Evolutionary conservation across 768 basidiomycete species (phyloP), one percentile per base, ranked within the genome.

Genomic region (Amanita molliuscula): DNA sequence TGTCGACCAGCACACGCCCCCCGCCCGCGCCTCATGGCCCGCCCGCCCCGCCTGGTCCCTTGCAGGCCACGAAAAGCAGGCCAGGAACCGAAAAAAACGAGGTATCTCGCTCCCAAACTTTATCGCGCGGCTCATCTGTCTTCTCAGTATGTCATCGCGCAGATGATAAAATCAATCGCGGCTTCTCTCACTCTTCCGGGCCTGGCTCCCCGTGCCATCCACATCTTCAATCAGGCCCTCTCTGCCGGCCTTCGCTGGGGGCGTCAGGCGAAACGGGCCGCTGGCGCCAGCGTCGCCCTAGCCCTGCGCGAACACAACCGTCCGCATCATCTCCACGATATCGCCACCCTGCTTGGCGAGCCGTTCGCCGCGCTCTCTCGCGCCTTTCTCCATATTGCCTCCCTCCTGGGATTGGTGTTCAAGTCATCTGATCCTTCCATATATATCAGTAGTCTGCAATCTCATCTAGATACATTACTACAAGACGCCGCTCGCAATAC

Each of bases 221-320:
- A 71, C 49, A 64, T 91, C 23, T 90, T 90, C 65, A 75, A 76
- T 65, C 79, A 82, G 56, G 77, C 78, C 21, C 86, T 81, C 77
- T 53, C 65, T 20, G 69, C 69, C 28, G 77, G 75, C 11, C 82
- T 78, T 59, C 77, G 76, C 33, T 92, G 88, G 88, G 88, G 89
- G 33, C 73, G 78, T 46, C 81, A 74, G 54, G 81, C 88, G 18
- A 87, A 77, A 62, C 67, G 78, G 38, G 71, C 78, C 10, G 82
- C 84, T 0, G 89, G 79, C 10, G 84, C 82, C 2, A 77, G 81
- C 41, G 67, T 89, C 23, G 74, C 79, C 21, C 73, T 89, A 49
- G 80, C 85, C 4, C 68, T 89, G 37, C 81, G 88, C 44, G 83
- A 89, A 67, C 72, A 75, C 51, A 78, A 71, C 57, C 81, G 77